Base-by-base conservation (phyloP, 306 rosid species). In the Senna tora region DNA sequence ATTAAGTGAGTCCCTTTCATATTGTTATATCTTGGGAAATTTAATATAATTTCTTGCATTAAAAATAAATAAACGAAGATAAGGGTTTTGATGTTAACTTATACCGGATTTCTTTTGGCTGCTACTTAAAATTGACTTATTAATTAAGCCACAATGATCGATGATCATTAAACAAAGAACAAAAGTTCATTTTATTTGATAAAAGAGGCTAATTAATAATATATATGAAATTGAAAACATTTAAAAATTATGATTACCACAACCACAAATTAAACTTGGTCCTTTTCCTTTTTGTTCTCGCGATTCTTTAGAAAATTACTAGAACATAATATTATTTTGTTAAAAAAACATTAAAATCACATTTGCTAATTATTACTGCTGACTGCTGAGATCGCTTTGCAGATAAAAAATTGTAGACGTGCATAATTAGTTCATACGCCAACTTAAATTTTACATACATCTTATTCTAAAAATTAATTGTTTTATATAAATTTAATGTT, bases 201-300 rank as follows among this genome's bases (percentile, higher is more conserved):
- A 36, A 43, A 43, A 43, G 4, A 42, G 15, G 43, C 10, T 39
- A 42, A 1, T 2, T 39, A 39, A 4, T 39, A 39, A 39, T 39
- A n/a, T 17, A 57, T 57, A 6, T 34, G 2, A 25, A 34, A 34
- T n/a, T n/a, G n/a, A n/a, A n/a, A n/a, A n/a, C n/a, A n/a, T n/a
- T n/a, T n/a, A 60, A 60, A 60, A 20, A 60, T 33, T 17, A 60
- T 17, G 42, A 14, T 46, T 10, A 60, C 65, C 25, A 34, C n/a
- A n/a, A 33, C 16, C 28, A n/a, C n/a, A n/a, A n/a, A n/a, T 60
- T 16, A 1, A 25, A 25, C 3, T 25, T 25, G 16, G 45, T 60
- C 65, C 6, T 60, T 41, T 41, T 3, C 1, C 46, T 7, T 41
- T 6, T 41, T 17, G 33, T 34, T 16, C 1, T 59, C 25, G 8